A percentile compares a stretch with the other conserved stretches of the same genome.
Conservation (phyloP, 495 filamentous ascomycete species). For the Apiosordaria backusii region DNA sequence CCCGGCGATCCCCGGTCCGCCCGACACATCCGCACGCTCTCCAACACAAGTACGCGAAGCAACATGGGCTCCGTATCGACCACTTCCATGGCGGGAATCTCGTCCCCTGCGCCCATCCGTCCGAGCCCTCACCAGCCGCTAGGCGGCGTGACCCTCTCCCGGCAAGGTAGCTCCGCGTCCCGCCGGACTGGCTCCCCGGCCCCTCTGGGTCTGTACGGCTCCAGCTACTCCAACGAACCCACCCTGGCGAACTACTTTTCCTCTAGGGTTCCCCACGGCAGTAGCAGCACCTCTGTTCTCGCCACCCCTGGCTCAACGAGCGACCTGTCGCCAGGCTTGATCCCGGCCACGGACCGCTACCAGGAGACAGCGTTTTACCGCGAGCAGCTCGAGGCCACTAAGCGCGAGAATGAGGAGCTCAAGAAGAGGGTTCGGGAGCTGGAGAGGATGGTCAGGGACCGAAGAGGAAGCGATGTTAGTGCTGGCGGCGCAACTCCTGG, state of each 20-base stretch:
- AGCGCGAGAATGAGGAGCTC: constrained; percentile 76
- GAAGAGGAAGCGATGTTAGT: constrained; percentile 44
- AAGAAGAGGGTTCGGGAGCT: constrained; percentile 70
- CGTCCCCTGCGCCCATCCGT: constrained; percentile 33
- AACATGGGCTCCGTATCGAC: constrained; percentile 38
- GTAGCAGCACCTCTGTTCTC: constrained; percentile 14
- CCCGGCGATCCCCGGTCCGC: constrained; percentile 30
- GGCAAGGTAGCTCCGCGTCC: constrained; percentile 45
- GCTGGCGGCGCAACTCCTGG: constrained; percentile 16
- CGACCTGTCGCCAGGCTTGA: constrained; percentile 43
- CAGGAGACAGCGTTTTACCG: constrained; percentile 69
- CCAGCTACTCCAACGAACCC: constrained; percentile 22
- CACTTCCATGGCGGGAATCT: constrained; percentile 33
- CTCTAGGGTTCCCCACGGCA: background rate
- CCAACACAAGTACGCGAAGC: constrained; percentile 54
- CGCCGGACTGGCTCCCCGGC: constrained; percentile 38
- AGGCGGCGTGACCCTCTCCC: constrained; percentile 35
- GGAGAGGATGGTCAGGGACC: constrained; percentile 52
- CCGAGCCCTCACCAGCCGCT: constrained; percentile 22
- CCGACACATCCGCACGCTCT: constrained; percentile 45
- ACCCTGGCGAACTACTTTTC: background rate
- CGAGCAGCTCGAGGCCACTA: constrained; percentile 67
- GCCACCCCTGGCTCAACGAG: constrained; percentile 24
- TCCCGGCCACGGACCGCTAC: constrained; percentile 57
- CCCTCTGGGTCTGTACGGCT: constrained; percentile 13